Conservation (phyloP, 768 basidiomycete species). For the Podaxis rugospora region DNA sequence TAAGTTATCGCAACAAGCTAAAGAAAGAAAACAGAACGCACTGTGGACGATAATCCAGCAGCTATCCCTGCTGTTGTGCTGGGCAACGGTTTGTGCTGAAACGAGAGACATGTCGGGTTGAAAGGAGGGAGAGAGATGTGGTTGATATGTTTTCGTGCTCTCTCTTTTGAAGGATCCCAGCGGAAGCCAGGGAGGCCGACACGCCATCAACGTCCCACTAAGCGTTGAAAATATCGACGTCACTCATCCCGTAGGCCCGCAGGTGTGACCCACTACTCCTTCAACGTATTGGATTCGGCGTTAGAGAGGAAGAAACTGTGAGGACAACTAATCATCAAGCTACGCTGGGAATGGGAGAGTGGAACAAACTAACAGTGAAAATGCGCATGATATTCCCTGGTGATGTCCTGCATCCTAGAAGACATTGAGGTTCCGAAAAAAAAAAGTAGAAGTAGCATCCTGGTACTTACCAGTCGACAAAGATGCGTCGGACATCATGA, state of each 20-base stretch:
- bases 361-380: not conserved
- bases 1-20: not conserved
- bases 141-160: not conserved
- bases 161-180: constrained; percentile 7
- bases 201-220: not conserved
- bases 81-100: constrained; percentile 18
- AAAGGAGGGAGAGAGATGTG: not conserved
- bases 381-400: not conserved
- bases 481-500: not conserved
- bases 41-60: constrained; percentile 77
- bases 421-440: not conserved
- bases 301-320: constrained; percentile 2
- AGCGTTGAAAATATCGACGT: not conserved
- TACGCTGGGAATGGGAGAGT: not conserved
- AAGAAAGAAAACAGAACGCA: constrained; percentile 21
- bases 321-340: not conserved
- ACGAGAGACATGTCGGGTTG: constrained; percentile 1
- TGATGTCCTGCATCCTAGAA: not conserved
- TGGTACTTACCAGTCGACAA: not conserved
- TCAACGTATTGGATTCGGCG: not conserved
- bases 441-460: not conserved
- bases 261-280: not conserved
- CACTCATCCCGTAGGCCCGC: constrained; percentile 1
- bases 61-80: constrained; percentile 27
- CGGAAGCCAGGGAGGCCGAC: constrained; percentile 9